Evolutionary conservation across 2,329 filamentous ascomycete genomes (phyloP), one percentile per base, ranked within the genome.

Genomic region (Fusarium pilosicola): DNA sequence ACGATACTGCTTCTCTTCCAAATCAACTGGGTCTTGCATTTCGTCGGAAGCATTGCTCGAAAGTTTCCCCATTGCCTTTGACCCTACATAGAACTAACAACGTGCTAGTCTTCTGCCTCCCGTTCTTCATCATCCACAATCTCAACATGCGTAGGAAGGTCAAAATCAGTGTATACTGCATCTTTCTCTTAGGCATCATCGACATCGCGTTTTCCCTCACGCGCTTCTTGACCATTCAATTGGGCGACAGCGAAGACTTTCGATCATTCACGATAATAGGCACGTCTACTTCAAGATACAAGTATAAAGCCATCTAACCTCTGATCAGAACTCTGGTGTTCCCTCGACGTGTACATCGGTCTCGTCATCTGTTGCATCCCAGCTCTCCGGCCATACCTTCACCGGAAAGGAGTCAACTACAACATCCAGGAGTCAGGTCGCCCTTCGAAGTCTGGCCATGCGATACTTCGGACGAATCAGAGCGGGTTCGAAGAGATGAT

Each of bases 341-440:
- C 57, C 3, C 62, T 77, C 7, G 75, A 77, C 1, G 58, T 44
- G 10, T 69, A 75, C 6, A 57, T 77, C 4, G 70, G 74, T 2
- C 63, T 77, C 2, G 71, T 77, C 4, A 54, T 77, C 4, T 72
- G 74, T 3, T 77, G 74, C 5, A 60, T 76, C 3, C 75, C 75
- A 1, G 65, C 75, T 17, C 68, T 77, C 0, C 59, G 75, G 5
- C 75, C 75, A 6, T 77, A 72, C 5, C 71, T 77, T 10, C 63
- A 48, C 9, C 18, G 51, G 10, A 65, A 65, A 12, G 57, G 30
- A 18, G 39, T 42, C 18, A 57, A 64, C 3, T 75, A 75, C 38
- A 39, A 24, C 17, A 39, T 62, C 5, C 20, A 28, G 5, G 24
- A 32, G 8, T 75, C 72, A 2, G 62, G 46, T 1, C 49, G 60